Evolutionary conservation across 179 eudicot species (phyloP).

Genomic region (Silene noctiflora): DNA sequence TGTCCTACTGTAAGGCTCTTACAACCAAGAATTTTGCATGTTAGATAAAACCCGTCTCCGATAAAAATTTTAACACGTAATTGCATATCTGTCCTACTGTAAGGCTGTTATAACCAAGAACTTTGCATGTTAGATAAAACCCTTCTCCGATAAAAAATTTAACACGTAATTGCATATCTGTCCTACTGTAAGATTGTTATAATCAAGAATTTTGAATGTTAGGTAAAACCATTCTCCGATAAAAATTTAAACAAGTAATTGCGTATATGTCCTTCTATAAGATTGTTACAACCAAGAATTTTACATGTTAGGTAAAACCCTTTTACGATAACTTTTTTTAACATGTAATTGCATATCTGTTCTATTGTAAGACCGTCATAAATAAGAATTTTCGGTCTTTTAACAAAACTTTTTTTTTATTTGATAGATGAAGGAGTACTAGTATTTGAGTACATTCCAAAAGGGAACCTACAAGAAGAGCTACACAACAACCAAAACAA

Average conservation of each 20-base stretch:
- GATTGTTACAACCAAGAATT: background rate
- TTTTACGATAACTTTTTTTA: background rate
- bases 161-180: background rate
- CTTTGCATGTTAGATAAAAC: too few species aligned
- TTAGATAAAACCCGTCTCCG: too few species aligned
- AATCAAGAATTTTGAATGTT: background rate
- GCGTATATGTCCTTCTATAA: background rate
- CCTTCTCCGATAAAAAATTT: too few species aligned
- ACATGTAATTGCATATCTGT: too few species aligned
- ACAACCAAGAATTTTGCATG: too few species aligned
- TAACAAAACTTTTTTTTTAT: background rate
- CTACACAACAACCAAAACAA: constrained; percentile 31
- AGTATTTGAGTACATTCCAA: constrained; percentile 56
- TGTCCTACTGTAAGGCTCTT: too few species aligned
- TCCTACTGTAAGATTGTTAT: background rate
- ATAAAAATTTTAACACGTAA: too few species aligned
- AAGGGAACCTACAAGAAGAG: constrained; percentile 61
- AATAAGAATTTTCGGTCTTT: background rate
- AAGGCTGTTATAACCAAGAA: too few species aligned
- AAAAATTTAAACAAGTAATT: too few species aligned
- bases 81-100: background rate
- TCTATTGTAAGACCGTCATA: background rate
- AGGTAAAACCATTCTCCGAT: too few species aligned
- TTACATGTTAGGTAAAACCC: background rate
- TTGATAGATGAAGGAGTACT: constrained; percentile 56